A percentile compares a stretch with the other conserved stretches of the same genome.
Conservation (phyloP, 768 basidiomycete genomes). For the Boletus sp. region DNA sequence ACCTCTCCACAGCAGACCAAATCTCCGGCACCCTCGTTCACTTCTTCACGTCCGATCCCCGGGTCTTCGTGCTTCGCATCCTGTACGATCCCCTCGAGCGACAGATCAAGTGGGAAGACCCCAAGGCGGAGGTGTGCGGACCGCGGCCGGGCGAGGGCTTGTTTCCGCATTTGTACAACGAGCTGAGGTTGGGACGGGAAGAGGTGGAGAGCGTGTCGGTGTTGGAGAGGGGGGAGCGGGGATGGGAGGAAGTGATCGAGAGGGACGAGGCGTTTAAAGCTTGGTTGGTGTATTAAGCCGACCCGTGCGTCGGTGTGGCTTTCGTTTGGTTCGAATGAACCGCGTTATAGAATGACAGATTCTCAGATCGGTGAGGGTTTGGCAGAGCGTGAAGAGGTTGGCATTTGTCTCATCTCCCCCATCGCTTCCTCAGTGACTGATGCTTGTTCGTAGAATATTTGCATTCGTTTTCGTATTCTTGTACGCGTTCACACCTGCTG, state of each 20-base stretch:
- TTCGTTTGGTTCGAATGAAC: too few relatives aligned
- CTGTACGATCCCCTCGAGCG: constrained; percentile 39
- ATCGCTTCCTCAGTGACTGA: too few relatives aligned
- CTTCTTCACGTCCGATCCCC: constrained; percentile 43
- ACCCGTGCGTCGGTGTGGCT: too few relatives aligned
- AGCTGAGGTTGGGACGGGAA: constrained; percentile 39
- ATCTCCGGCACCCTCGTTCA: constrained; percentile 43
- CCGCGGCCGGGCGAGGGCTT: constrained; percentile 43
- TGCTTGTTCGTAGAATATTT: too few relatives aligned
- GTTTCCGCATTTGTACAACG: constrained; percentile 57
- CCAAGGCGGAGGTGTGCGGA: constrained; percentile 40
- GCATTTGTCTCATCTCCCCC: too few relatives aligned
- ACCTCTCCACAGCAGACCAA: constrained; percentile 54
- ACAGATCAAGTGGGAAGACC: constrained; percentile 48
- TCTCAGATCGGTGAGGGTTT: too few relatives aligned
- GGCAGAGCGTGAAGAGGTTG: too few relatives aligned
- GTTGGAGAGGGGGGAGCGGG: constrained; percentile 23
- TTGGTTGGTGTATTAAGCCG: constrained; percentile 37
- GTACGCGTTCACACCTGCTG: too few relatives aligned
- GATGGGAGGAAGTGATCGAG: constrained; percentile 35
- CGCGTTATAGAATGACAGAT: too few relatives aligned
- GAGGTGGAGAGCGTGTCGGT: constrained; percentile 44
- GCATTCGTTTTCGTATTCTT: too few relatives aligned
- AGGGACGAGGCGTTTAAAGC: constrained; percentile 7
- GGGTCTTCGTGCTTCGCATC: constrained; percentile 45